Evolutionary conservation across 768 basidiomycete species (phyloP).

Genomic region (Suillus luteus): DNA sequence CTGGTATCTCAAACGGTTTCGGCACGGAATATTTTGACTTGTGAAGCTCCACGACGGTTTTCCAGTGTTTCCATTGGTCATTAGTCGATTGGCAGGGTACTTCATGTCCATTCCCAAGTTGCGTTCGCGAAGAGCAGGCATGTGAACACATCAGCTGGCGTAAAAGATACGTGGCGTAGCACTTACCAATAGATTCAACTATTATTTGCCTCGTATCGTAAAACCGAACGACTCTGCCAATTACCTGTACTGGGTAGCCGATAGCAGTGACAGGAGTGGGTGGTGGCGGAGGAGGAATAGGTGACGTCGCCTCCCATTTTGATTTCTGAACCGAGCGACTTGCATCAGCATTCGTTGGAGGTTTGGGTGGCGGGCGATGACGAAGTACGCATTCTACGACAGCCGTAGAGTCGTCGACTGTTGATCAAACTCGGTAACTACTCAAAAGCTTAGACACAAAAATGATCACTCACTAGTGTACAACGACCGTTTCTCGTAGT

Average conservation of each 20-base stretch:
- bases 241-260: constrained; percentile 48
- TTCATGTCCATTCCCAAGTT: constrained; percentile 24
- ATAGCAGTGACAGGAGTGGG: constrained; percentile 44
- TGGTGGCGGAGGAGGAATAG: constrained; percentile 12
- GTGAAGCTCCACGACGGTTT: constrained; percentile 54
- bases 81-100: constrained; percentile 50
- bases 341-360: constrained; percentile 14
- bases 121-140: background rate
- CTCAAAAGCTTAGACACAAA: background rate
- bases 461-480: constrained; percentile 51
- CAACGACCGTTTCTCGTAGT: constrained; percentile 58
- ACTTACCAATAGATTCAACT: constrained; percentile 54
- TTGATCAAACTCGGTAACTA: constrained; percentile 6
- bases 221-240: constrained; percentile 46
- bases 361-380: constrained; percentile 29
- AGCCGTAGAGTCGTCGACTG: constrained; percentile 79
- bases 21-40: constrained; percentile 48
- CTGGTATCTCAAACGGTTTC: constrained; percentile 52
- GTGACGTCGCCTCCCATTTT: background rate
- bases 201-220: constrained; percentile 47
- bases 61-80: constrained; percentile 63
- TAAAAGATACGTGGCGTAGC: background rate
- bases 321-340: constrained; percentile 13
- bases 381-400: constrained; percentile 67
- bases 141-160: background rate